Base-by-base conservation (phyloP, 805 yeast species). In the Lachancea meyersii region DNA sequence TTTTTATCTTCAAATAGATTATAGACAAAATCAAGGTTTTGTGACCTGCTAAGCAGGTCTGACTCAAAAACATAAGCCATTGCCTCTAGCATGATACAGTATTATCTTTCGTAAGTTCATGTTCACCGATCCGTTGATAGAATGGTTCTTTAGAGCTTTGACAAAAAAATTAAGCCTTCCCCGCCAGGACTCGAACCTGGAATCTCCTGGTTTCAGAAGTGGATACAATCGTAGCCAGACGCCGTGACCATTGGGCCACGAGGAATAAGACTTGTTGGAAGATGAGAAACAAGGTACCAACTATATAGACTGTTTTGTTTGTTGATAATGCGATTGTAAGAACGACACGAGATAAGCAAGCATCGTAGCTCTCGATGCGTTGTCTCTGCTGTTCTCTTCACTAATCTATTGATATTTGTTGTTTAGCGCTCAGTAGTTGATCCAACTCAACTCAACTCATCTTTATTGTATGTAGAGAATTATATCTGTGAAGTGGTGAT, bases 161-260 rank as follows among this genome's bases (percentile, higher is more conserved):
- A 35, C 40, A 11, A 35, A 48, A 54, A 56, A 47, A 51, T 17
- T 46, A 48, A 48, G 46, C 55, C 68, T 65, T 63, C 69, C 72
- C 72, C 72, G 70, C 71, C 75, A 70, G 75, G 75, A 70, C 70
- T 70, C 71, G 73, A 70, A 70, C 75, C 75, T 70, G 73, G 73
- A 70, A 67, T 66, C 70, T 66, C 61, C 69, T 63, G 70, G 69
- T 66, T 65, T 60, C 65, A 50, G 73, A 71, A 47, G 61, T 57
- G 49, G 60, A 72, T 63, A 67, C 69, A 61, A 68, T 71, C 80
- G 80, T 75, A 76, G 80, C 79, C 80, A 74, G 79, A 76, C 80
- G 80, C 80, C 80, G 76, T 75, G 78, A 76, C 80, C 80, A 76
- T 76, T 76, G 79, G 80, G 80, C 80, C 80, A 76, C 77, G 80